Base-by-base conservation (phyloP, 768 basidiomycete species). In the Hypsizygus marmoreus region DNA sequence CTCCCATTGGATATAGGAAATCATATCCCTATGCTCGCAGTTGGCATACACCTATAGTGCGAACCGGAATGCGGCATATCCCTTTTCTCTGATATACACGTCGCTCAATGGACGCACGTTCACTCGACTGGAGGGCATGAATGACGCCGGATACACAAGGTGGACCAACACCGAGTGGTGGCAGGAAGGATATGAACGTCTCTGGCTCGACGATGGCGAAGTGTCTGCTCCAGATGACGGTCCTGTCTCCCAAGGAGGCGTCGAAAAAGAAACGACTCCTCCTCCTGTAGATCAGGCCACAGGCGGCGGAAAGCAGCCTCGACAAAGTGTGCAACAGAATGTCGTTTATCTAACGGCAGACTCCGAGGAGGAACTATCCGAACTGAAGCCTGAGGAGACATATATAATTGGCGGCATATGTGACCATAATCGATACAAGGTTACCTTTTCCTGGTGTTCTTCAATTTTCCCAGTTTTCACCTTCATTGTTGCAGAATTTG, bases 401-500 rank as follows among this genome's bases (percentile, higher is more conserved):
- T 98, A 98, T 62, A 83, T 99, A 56, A 94, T 99, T 41, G 95
- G 95, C 35, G 95, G 95, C 4, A 87, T 99, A 55, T 87, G 86
- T 48, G 97, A 99, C 65, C 90, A 88, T 61, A 99, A 99, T 69
- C 88, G 95, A 32, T 91, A 95, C 74, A 97, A 95, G 81, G 95
- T 77, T 50, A 44, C 57, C 22, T 31, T 34, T 36, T 33, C 22
- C 50, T 49, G 11, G 36, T 39, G 36, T 46, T 33, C 42, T 33
- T 33, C 20, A 28, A 29, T 13, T 37, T 14, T 29, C 31, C 23
- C 41, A 37, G 54, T 28, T 22, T 38, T 49, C 31, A 40, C 33
- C 31, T 30, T 12, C 37, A 46, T 44, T 28, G 38, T 16, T 40
- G 30, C 61, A 98, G 92, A 88, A 86, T 64, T 76, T 98, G 25